Conservation (phyloP, 331 rosid genomes). For the Telfairia occidentalis region DNA sequence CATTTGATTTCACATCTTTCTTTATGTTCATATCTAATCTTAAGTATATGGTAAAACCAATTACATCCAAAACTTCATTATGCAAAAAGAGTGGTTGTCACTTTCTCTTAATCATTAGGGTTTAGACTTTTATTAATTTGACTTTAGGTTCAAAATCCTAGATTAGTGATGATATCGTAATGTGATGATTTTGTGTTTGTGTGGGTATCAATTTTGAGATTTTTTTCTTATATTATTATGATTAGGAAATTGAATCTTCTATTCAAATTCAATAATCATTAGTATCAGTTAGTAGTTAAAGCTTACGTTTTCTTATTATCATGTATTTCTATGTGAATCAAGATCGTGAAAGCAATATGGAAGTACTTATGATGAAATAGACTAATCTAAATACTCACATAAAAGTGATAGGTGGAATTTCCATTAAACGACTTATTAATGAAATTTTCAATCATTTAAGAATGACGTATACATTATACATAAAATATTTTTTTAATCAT, state of each 20-base stretch:
- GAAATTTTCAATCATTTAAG: neutral
- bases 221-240: neutral
- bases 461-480: neutral
- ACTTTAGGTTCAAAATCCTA: slow-evolving; percentile 1
- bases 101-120: neutral
- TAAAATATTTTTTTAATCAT: neutral
- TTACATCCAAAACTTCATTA: neutral
- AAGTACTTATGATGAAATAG: no score
- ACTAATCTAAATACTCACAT: no score
- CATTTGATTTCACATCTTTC: neutral
- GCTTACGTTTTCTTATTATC: neutral
- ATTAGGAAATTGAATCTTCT: neutral
- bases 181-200: neutral
- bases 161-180: neutral
- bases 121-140: slow-evolving; percentile 7
- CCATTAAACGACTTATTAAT: no score
- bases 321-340: neutral
- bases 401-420: no score
- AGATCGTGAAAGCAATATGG: neutral
- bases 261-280: neutral
- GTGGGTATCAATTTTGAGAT: neutral
- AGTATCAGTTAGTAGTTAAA: neutral
- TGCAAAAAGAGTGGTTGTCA: neutral
- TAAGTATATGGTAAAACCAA: neutral
- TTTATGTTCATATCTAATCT: neutral